A percentile compares a stretch with the other conserved stretches of the same genome.
Evolutionary conservation across 805 yeast genomes (phyloP).

Genomic region (Nakazawaea wickerhamii): DNA sequence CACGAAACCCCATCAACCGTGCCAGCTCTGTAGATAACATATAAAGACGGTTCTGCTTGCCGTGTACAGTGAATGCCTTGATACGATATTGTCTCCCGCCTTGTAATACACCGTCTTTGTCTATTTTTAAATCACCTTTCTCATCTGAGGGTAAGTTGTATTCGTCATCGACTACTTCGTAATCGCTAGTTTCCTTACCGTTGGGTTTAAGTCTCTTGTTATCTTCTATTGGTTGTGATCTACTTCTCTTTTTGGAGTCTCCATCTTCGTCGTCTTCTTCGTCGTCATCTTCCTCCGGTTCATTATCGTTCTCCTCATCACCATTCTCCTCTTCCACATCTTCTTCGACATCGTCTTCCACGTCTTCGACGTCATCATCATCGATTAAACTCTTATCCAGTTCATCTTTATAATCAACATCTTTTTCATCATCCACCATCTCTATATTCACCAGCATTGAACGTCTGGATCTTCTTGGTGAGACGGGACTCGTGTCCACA

Average conservation of each 20-base stretch:
- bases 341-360: constrained; percentile 19
- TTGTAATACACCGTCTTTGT: constrained; percentile 54
- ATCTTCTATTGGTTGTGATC: constrained; percentile 1
- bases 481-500: no score
- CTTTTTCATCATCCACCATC: constrained; percentile 17
- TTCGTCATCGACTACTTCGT: constrained; percentile 68
- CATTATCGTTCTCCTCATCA: constrained; percentile 22
- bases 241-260: constrained; percentile 16
- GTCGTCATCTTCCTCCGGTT: constrained; percentile 16
- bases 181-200: constrained; percentile 32
- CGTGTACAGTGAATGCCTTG: constrained; percentile 58
- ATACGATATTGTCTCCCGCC: constrained; percentile 75
- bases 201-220: constrained; percentile 21
- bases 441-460: constrained; percentile 5
- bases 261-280: constrained; percentile 20
- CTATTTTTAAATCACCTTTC: constrained; percentile 72
- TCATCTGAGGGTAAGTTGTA: constrained; percentile 70
- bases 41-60: constrained; percentile 65
- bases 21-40: constrained; percentile 98
- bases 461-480: constrained; percentile 4
- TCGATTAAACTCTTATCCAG: constrained; percentile 26
- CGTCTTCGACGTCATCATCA: constrained; percentile 26
- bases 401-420: constrained; percentile 17
- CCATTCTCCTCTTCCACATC: constrained; percentile 23
- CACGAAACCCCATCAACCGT: constrained; percentile 88